Percentiles rank a stretch among this genome's conserved stretches.
These are phyloP conservation scores for Canna indica DNA, from an alignment of 176 grass and related monocot species.

Conservation along the genomic window DNA sequence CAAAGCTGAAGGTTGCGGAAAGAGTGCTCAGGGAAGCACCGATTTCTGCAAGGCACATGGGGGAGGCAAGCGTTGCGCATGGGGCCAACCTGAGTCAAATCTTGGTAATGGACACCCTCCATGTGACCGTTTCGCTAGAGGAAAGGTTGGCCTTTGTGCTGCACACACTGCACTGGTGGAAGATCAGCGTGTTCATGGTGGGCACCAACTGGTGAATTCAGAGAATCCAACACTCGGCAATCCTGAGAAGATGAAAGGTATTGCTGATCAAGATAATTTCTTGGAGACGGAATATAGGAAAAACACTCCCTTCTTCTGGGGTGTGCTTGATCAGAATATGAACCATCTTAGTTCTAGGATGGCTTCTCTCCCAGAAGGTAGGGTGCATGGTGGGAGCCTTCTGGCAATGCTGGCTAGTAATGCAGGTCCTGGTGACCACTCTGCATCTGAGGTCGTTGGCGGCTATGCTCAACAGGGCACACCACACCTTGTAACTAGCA, in stretches of 20 bases:
- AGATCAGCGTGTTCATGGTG: conserved; percentile 34
- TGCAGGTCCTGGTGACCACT: not conserved
- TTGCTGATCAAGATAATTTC: conserved; percentile 4
- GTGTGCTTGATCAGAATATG: not conserved
- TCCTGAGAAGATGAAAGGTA: conserved; percentile 15
- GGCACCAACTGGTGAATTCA: conserved; percentile 13
- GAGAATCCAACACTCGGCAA: not conserved
- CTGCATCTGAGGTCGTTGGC: not conserved
- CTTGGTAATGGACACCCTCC: conserved; percentile 20
- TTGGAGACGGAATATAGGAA: not conserved
- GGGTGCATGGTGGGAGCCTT: conserved; percentile 43
- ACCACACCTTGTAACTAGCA: not conserved
- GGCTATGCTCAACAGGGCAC: not conserved
- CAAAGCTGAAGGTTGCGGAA: conserved; percentile 29
- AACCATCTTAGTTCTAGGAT: not conserved
- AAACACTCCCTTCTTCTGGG: not conserved
- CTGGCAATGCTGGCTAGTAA: conserved; percentile 26
- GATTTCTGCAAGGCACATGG: conserved; percentile 58
- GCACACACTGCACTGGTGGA: conserved; percentile 43
- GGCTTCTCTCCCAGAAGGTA: conserved; percentile 34
- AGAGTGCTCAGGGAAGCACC: conserved; percentile 49
- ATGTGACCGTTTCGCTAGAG: conserved; percentile 40
- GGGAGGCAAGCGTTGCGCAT: conserved; percentile 36
- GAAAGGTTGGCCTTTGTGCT: conserved; percentile 38
- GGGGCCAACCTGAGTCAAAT: conserved; percentile 34